These are phyloP conservation scores for Quillaja saponaria DNA, from an alignment of 306 rosid genomes.

Conservation along the genomic window DNA sequence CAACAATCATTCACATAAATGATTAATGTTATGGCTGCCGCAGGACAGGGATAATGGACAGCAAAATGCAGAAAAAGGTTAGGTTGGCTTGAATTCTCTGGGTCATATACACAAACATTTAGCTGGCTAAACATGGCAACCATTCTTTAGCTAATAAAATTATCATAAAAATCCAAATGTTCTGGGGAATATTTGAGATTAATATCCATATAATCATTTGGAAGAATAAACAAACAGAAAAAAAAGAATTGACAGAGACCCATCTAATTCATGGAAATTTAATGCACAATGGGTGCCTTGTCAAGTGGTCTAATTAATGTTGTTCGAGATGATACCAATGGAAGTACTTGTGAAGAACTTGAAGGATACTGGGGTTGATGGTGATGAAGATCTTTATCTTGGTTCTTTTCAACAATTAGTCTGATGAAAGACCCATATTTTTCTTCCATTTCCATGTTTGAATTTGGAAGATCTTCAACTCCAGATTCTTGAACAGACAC, in stretches of 20 bases:
- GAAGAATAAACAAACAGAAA: conserved; percentile 29
- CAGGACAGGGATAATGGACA: conserved; percentile 28
- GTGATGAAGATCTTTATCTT: conserved; percentile 39
- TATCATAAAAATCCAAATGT: conserved; percentile 5
- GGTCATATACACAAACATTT: conserved; percentile 25
- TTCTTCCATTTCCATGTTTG: conserved; percentile 25
- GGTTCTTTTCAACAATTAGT: conserved; percentile 39
- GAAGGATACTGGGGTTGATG: conserved; percentile 50
- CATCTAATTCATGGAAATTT: conserved; percentile 30
- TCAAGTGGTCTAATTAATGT: conserved; percentile 39
- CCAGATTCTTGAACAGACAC: conserved; percentile 30
- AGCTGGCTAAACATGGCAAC: conserved; percentile 36
- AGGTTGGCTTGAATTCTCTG: conserved; percentile 42
- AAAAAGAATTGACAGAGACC: conserved; percentile 37
- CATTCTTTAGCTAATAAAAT: conserved; percentile 16
- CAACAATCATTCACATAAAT: conserved; percentile 41
- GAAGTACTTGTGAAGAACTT: conserved; percentile 79
- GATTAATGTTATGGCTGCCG: conserved; percentile 34
- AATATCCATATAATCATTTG: conserved; percentile 36
- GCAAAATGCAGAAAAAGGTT: conserved; percentile 35
- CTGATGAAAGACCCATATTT: conserved; percentile 44
- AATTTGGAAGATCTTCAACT: conserved; percentile 23
- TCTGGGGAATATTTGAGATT: conserved; percentile 23
- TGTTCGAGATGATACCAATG: conserved; percentile 78
- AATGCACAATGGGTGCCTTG: conserved; percentile 46